Percentiles rank a stretch among this genome's conserved stretches.
Conservation (phyloP, 23 red algal species). For the Rhodosorus marinus region DNA sequence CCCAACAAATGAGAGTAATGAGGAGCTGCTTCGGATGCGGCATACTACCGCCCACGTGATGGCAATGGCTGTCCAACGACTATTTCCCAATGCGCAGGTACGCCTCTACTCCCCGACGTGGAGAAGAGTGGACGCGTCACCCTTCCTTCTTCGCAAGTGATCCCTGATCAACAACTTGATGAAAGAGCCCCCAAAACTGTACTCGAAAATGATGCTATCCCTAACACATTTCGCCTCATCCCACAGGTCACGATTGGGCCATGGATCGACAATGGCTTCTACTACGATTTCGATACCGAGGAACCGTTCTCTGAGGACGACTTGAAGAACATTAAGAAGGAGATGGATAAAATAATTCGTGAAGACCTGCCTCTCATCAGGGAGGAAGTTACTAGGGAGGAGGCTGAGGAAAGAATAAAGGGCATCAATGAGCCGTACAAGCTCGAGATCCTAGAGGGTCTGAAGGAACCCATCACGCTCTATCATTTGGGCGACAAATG, state of each 20-base stretch:
- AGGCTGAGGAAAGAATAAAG: slow-evolving; percentile 39
- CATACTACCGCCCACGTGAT: slow-evolving; percentile 90
- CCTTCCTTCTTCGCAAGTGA: too few species aligned
- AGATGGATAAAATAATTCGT: slow-evolving; percentile 91
- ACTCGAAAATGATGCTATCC: too few species aligned
- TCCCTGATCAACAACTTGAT: too few species aligned
- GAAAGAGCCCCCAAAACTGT: too few species aligned
- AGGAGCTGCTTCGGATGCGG: slow-evolving; percentile 53
- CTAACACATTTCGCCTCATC: too few species aligned
- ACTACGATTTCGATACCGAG: slow-evolving; percentile 83
- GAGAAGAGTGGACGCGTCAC: too few species aligned
- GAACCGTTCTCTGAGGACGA: slow-evolving; percentile 61
- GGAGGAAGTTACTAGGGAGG: slow-evolving; percentile 49
- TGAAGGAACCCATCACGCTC: slow-evolving; percentile 83
- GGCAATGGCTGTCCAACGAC: slow-evolving; percentile 97
- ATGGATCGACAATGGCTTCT: slow-evolving; percentile 99
- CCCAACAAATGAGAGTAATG: slow-evolving; percentile 53
- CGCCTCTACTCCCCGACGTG: too few species aligned
- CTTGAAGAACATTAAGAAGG: slow-evolving; percentile 79
- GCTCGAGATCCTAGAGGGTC: slow-evolving; percentile 60
- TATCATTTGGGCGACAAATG: slow-evolving; percentile 87
- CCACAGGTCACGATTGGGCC: slow-evolving; percentile 98
- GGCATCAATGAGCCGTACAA: slow-evolving; percentile 77
- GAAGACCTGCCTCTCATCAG: slow-evolving; percentile 54
- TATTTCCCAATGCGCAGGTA: slow-evolving; percentile 81